phyloP scores from a whole-genome alignment of 768 basidiomycete genomes.

The Termitomyces sp. region DNA sequence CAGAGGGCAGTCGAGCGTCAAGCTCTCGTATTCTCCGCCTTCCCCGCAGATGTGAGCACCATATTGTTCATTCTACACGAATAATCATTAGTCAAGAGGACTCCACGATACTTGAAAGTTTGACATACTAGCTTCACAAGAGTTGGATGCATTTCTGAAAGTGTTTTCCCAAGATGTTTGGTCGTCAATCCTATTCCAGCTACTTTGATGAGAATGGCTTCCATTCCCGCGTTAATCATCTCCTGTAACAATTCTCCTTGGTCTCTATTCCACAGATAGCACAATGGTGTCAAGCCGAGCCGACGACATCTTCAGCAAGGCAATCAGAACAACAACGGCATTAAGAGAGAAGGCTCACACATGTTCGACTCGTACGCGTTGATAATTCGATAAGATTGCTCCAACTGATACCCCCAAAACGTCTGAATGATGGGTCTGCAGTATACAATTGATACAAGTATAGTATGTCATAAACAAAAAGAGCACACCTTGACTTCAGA shows the following conservation, averaged over 20 bases:
- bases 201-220: constrained; percentile 88
- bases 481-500: constrained; percentile 64
- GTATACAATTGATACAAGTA: background rate
- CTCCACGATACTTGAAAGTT: background rate
- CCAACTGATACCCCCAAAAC: constrained; percentile 87
- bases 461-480: background rate
- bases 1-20: constrained; percentile 85
- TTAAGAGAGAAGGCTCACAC: constrained; percentile 50
- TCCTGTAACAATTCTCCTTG: constrained; percentile 81
- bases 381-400: constrained; percentile 96
- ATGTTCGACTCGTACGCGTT: constrained; percentile 95
- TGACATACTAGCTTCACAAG: constrained; percentile 63
- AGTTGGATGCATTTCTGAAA: constrained; percentile 69
- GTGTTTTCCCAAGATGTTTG: constrained; percentile 71
- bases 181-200: constrained; percentile 86
- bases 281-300: constrained; percentile 71
- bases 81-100: background rate
- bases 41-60: constrained; percentile 95
- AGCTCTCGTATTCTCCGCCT: constrained; percentile 95
- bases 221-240: constrained; percentile 78
- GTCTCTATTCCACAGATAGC: constrained; percentile 91
- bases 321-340: background rate
- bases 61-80: constrained; percentile 65
- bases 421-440: constrained; percentile 70
- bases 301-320: constrained; percentile 55